phyloP scores from a whole-genome alignment of 2,329 filamentous ascomycete species.

The Stachybotrys chartarum region DNA sequence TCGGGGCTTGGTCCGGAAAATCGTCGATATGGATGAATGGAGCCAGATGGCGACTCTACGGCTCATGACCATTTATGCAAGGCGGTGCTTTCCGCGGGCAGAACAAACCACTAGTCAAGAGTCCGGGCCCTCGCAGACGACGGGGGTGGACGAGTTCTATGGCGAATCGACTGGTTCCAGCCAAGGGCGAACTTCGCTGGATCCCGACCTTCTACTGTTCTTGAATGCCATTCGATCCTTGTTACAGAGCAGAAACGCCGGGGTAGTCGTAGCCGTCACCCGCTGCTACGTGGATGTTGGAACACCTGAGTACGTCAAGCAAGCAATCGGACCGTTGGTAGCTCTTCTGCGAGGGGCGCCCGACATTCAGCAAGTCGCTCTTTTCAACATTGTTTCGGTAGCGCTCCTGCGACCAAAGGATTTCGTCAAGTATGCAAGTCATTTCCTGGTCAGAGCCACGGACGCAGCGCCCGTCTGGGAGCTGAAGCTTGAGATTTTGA shows the following conservation, averaged over 20 bases:
- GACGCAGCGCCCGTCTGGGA: constrained; percentile 81
- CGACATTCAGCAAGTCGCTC: constrained; percentile 81
- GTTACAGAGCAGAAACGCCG: constrained; percentile 86
- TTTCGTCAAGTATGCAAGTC: constrained; percentile 84
- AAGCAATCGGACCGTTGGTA: constrained; percentile 75
- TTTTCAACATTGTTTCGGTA: constrained; percentile 94
- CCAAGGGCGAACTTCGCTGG: constrained; percentile 48
- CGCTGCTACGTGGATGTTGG: constrained; percentile 81
- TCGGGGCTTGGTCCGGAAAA: constrained; percentile 72
- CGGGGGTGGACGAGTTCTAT: constrained; percentile 69
- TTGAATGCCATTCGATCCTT: constrained; percentile 76
- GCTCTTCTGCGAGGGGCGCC: constrained; percentile 77
- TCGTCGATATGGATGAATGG: constrained; percentile 99
- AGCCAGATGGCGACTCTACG: constrained; percentile 78
- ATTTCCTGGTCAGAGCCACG: constrained; percentile 78
- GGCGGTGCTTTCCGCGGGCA: constrained; percentile 76
- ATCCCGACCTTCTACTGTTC: constrained; percentile 77
- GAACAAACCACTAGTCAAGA: constrained; percentile 47
- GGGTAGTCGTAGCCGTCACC: constrained; percentile 81
- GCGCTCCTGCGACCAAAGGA: constrained; percentile 66
- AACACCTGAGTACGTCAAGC: constrained; percentile 65
- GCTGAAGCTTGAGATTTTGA: constrained; percentile 85
- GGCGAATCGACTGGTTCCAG: constrained; percentile 50
- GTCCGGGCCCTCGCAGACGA: constrained; percentile 18
- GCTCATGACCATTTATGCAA: constrained; percentile 76